Evolutionary conservation across 75 land plant genomes (phyloP).

Genomic region (Sequoia sempervirens): DNA sequence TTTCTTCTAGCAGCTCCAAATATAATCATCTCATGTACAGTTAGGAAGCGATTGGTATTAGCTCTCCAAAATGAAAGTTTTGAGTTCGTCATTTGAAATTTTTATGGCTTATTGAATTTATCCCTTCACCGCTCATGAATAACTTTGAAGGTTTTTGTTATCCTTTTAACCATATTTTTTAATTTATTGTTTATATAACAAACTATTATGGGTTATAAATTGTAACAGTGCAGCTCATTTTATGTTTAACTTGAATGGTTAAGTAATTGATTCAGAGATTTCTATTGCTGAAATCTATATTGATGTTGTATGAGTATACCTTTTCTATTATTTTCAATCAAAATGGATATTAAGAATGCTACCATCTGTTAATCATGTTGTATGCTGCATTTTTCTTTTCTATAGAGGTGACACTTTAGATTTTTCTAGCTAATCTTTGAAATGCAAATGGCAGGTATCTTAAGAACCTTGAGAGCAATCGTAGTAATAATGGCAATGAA

Average conservation of each 20-base stretch:
- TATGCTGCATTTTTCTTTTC: not conserved
- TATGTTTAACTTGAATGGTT: not conserved
- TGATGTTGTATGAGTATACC: not conserved
- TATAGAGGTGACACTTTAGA: not conserved
- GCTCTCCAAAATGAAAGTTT: too few species aligned
- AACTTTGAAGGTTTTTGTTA: not conserved
- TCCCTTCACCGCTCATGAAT: not conserved
- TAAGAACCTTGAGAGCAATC: conserved; percentile 66
- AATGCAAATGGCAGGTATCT: conserved; percentile 54
- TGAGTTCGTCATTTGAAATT: not conserved
- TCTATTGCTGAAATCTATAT: not conserved
- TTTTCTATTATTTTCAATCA: not conserved
- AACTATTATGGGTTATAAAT: not conserved
- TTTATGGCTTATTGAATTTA: not conserved
- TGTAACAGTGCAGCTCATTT: not conserved
- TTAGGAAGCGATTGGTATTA: too few species aligned
- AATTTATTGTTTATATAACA: too few species aligned
- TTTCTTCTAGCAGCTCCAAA: too few species aligned
- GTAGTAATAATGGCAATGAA: conserved; percentile 47
- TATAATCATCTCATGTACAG: too few species aligned
- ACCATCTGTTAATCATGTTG: not conserved
- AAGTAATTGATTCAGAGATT: not conserved
- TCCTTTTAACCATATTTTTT: not conserved
- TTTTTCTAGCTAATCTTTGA: not conserved
- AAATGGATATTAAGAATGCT: not conserved